Evolutionary conservation across 2,329 filamentous ascomycete species (phyloP), one percentile per base, ranked within the genome.

Genomic region (Talaromyces sp.): DNA sequence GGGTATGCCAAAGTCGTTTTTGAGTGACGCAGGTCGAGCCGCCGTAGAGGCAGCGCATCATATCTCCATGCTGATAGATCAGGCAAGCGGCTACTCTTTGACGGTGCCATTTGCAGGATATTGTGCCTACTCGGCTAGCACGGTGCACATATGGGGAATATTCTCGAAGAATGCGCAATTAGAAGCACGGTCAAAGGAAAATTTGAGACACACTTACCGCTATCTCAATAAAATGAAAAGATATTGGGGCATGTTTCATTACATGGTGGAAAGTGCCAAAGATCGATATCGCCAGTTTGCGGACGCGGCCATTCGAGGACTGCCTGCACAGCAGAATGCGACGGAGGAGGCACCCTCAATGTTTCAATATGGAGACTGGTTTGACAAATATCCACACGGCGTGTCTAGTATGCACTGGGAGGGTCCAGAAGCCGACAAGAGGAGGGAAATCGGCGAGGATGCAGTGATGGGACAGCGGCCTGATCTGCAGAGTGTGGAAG

Each of bases 171-270:
- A 96, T 69, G 81, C 88, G 15, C 81, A 86, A 11, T 84, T 96
- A 59, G 91, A 96, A 75, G 85, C 86, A 13, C 86, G 87, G 9
- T 92, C 92, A 9, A 97, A 96, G 79, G 87, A 89, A 69, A 93
- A 97, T 72, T 82, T 97, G 17, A 88, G 90, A 0, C 91, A 89
- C 69, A 98, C 97, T 69, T 90, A 98, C 71, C 91, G 90, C 73
- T 98, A 95, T 72, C 80, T 99, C 52, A 90, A 90, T 63, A 95
- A 92, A 78, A 96, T 98, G 91, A 97, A 97, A 82, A 91, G 91
- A 67, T 93, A 95, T 73, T 99, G 95, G 95, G 95, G 94, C 67
- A 96, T 97, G 90, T 97, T 98, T 74, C 92, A 97, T 75, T 97
- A 93, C 80, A 93, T 98, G 86, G 90, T 92, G 0, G 93, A 98